Conservation (phyloP, 805 yeast genomes). For the Metschnikowia shivogae region DNA sequence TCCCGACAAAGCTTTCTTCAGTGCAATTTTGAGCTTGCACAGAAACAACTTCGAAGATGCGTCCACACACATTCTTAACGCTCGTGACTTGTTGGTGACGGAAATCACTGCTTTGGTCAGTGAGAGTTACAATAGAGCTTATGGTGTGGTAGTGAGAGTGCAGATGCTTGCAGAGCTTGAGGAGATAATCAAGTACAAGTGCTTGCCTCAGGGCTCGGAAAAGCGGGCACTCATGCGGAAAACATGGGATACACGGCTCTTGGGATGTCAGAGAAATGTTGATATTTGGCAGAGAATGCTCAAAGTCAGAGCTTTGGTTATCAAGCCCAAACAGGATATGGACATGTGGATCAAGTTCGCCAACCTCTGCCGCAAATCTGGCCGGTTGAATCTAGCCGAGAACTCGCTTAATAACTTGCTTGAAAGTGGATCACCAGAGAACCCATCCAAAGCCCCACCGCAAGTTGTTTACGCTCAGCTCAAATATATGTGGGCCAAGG, state of each 20-base stretch:
- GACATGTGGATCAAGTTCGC: conserved; percentile 98
- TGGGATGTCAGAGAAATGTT: conserved; percentile 94
- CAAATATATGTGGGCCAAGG: conserved; percentile 96
- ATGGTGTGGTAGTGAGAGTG: conserved; percentile 92
- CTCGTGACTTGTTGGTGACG: conserved; percentile 85
- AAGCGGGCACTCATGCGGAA: conserved; percentile 73
- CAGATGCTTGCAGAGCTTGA: conserved; percentile 97
- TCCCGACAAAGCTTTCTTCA: conserved; percentile 92
- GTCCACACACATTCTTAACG: conserved; percentile 67
- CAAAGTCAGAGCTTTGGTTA: conserved; percentile 87
- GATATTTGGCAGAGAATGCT: conserved; percentile 98
- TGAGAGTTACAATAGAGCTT: conserved; percentile 95
- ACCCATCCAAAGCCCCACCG: conserved; percentile 83
- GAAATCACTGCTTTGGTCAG: conserved; percentile 92
- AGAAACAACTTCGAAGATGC: conserved; percentile 84
- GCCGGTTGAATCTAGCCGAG: conserved; percentile 87
- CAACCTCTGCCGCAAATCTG: conserved; percentile 89
- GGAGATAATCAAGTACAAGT: conserved; percentile 87
- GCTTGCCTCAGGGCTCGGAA: conserved; percentile 77
- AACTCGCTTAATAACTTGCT: conserved; percentile 77
- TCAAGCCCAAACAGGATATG: conserved; percentile 94
- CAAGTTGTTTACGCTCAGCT: conserved; percentile 96
- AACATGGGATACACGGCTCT: conserved; percentile 89
- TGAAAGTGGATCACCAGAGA: conserved; percentile 64
- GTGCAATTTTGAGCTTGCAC: conserved; percentile 83